These are phyloP conservation scores for Periconia digitata DNA, from an alignment of 2,329 filamentous ascomycete species.

Conservation along the genomic window DNA sequence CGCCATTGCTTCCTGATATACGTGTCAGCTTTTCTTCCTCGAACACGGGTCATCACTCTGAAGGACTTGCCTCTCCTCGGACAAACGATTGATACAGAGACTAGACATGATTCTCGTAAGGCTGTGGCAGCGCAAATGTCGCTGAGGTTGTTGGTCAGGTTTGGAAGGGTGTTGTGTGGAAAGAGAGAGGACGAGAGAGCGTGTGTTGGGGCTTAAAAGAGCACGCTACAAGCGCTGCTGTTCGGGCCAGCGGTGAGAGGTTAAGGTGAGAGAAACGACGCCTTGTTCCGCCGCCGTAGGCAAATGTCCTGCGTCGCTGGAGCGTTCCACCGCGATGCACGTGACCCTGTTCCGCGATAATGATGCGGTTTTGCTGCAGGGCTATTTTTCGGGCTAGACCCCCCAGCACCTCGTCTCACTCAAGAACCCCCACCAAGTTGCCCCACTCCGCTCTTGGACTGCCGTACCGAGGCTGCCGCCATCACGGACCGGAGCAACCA, in stretches of 20 bases:
- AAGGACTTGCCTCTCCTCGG: slow-evolving; percentile 40
- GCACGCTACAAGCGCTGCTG: neutral
- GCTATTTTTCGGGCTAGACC: neutral
- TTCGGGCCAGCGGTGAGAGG: neutral
- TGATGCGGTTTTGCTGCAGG: neutral
- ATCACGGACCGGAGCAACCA: neutral
- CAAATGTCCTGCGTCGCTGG: neutral
- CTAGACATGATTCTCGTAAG: slow-evolving; percentile 62
- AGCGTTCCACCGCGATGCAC: neutral
- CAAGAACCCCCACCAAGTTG: slow-evolving; percentile 3
- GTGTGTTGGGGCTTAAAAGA: neutral
- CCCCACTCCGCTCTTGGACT: neutral
- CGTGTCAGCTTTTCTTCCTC: slow-evolving; percentile 18
- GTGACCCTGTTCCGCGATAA: neutral
- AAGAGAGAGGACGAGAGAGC: neutral
- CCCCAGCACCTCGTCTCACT: too few species aligned
- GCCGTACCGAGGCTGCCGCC: neutral
- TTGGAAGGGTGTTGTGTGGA: neutral
- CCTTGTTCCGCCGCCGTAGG: neutral
- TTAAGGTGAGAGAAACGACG: slow-evolving; percentile 2
- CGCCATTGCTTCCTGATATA: slow-evolving; percentile 86
- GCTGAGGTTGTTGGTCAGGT: neutral
- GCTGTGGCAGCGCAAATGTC: slow-evolving; percentile 6
- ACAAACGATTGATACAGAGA: slow-evolving; percentile 75
- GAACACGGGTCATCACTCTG: neutral